phyloP scores from a whole-genome alignment of 805 yeast genomes.

The Cephaloascus albidus region DNA sequence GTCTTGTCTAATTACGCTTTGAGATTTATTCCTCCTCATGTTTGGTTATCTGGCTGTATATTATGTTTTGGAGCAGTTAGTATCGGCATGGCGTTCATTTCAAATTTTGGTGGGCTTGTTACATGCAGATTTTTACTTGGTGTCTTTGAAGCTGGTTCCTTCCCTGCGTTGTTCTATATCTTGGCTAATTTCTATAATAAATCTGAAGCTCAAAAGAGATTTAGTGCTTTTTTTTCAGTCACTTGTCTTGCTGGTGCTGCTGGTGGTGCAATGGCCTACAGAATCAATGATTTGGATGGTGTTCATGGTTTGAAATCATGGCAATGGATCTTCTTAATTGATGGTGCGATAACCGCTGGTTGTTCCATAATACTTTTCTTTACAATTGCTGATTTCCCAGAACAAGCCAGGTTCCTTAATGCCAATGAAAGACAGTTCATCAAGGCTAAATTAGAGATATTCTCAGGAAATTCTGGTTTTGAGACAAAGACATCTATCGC shows the following conservation, averaged over 20 bases:
- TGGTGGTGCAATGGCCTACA: constrained; percentile 65
- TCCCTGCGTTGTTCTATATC: constrained; percentile 68
- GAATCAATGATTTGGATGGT: constrained; percentile 45
- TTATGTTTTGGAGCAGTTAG: constrained; percentile 55
- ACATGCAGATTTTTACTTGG: constrained; percentile 62
- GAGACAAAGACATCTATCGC: constrained; percentile 34
- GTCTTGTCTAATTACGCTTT: constrained; percentile 54
- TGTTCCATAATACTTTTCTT: constrained; percentile 25
- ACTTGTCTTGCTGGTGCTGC: constrained; percentile 75
- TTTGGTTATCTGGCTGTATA: constrained; percentile 54
- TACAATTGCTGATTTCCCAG: constrained; percentile 64
- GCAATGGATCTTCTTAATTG: constrained; percentile 44
- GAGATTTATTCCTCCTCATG: constrained; percentile 51
- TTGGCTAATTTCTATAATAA: constrained; percentile 58
- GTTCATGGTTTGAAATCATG: constrained; percentile 31
- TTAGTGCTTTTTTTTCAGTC: constrained; percentile 59
- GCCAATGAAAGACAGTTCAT: constrained; percentile 44
- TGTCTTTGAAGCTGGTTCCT: constrained; percentile 59
- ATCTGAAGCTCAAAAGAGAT: constrained; percentile 59
- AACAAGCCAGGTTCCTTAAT: constrained; percentile 46
- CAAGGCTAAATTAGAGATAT: constrained; percentile 49
- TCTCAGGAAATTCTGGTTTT: constrained; percentile 38
- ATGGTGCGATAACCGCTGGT: constrained; percentile 26
- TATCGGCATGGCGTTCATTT: constrained; percentile 57
- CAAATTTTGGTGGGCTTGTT: constrained; percentile 47